Percentiles rank a stretch among this genome's conserved stretches.
Evolutionary conservation across 352 stramenopile genomes (phyloP).

Genomic region (Phytophthora fragariae): DNA sequence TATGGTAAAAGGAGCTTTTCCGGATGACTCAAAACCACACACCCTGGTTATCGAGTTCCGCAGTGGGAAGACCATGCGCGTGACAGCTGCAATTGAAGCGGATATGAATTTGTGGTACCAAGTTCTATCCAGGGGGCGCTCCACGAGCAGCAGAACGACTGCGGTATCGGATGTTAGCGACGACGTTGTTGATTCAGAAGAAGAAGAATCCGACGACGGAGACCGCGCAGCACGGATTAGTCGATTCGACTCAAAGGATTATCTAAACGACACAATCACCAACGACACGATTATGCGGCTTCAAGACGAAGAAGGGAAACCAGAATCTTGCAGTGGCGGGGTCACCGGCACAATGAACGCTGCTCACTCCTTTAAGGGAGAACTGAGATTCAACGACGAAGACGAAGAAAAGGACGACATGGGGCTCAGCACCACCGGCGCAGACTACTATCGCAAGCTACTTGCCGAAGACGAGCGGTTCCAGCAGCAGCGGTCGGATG

Average conservation of each 20-base stretch:
- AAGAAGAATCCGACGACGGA: constrained; percentile 16
- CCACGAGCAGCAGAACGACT: constrained; percentile 28
- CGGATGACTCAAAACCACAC: constrained; percentile 58
- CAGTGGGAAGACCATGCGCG: constrained; percentile 46
- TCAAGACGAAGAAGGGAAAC: constrained; percentile 42
- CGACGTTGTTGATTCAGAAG: constrained; percentile 31
- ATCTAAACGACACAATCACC: constrained; percentile 80
- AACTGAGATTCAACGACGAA: constrained; percentile 57
- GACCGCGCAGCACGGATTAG: constrained; percentile 20
- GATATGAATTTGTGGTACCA: constrained; percentile 62
- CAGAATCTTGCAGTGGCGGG: constrained; percentile 20
- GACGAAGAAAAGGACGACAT: constrained; percentile 46
- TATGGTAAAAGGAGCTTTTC: constrained; percentile 48
- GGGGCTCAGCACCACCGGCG: constrained; percentile 38
- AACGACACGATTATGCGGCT: constrained; percentile 79
- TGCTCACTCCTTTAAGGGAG: constrained; percentile 64
- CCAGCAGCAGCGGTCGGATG: constrained; percentile 36
- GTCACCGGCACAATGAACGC: constrained; percentile 11
- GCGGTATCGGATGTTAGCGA: constrained; percentile 31
- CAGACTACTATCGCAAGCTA: constrained; percentile 60
- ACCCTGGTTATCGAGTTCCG: constrained; percentile 58
- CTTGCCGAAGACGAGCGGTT: constrained; percentile 50
- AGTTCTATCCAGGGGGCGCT: constrained; percentile 41
- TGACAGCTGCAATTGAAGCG: constrained; percentile 32
- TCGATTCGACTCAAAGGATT: constrained; percentile 64